Evolutionary conservation across 495 filamentous ascomycete species (phyloP).

Genomic region (Parmelia sp.): DNA sequence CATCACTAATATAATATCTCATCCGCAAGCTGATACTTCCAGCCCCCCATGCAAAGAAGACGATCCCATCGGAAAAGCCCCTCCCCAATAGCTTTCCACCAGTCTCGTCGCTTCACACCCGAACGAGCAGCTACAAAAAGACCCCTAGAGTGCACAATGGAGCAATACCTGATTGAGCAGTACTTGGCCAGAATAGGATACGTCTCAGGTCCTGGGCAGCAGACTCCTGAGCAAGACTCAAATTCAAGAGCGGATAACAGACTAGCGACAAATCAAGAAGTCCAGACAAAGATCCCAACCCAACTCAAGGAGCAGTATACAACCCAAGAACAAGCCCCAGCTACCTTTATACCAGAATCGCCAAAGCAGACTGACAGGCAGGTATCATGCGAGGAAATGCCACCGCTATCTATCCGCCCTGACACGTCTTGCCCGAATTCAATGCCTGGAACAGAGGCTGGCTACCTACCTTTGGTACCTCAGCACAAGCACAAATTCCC

Average conservation of each 20-base stretch:
- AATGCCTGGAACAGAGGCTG: neutral
- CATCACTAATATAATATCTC: neutral
- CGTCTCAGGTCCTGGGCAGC: neutral
- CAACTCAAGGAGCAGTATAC: neutral
- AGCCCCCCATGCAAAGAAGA: neutral
- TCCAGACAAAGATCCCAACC: neutral
- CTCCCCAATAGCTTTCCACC: neutral
- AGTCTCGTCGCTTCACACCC: neutral
- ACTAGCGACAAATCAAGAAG: neutral
- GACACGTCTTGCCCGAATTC: neutral
- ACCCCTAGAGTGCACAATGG: neutral
- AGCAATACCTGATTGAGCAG: neutral
- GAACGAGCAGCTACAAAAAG: neutral
- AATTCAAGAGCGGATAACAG: neutral
- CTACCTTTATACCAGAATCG: neutral
- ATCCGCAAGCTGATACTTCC: neutral
- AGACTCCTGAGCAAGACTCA: neutral
- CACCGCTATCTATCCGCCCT: neutral
- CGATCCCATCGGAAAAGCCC: neutral
- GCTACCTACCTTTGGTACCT: neutral
- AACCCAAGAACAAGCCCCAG: neutral
- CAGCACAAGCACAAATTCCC: too few relatives aligned
- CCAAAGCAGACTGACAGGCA: neutral
- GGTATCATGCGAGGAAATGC: neutral
- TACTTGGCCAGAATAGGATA: conserved; percentile 1